Base-by-base conservation (phyloP, 1,139 yeast genomes). In the Suhomyces terraborum region DNA sequence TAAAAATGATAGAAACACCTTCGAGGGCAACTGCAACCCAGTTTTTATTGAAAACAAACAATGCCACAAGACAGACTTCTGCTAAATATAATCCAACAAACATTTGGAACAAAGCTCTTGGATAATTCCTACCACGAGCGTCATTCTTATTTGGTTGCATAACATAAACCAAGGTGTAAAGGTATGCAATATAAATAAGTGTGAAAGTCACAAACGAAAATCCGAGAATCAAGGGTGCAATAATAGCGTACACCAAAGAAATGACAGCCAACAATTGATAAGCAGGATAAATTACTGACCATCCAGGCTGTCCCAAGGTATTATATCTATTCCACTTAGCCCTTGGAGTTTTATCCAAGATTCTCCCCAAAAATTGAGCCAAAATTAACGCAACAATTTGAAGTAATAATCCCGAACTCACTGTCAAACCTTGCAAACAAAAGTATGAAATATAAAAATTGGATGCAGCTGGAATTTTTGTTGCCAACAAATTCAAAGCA, bases 1-100 rank as follows among this genome's bases (percentile, higher is more conserved):
- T 80, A 32, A 66, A 71, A 16, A 59, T 73, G 23, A 82, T 52
- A 36, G 72, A 64, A 13, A 81, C 70, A 35, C 68, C 80, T 60
- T 82, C 88, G 46, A 84, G 66, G 1, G 76, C 86, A 49, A 82
- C 76, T 49, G 85, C 80, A 20, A 84, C 88, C 89, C 89, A 84
- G 43, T 82, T 72, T 64, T 82, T 80, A 34, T 79, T 73, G 70
- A 84, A 83, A 25, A 80, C 83, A 58, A 84, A 84, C 53, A 84
- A 62, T 32, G 88, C 89, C 39, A 80, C 58, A 41, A 83, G 65
- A 61, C 85, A 80, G 23, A 80, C 68, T 59, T 84, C 84, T 38
- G 85, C 84, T 42, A 84, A 62, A 58, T 84, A 84, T 35, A 84
- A 51, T 20, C 83, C 88, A 40, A 75, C 79, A 58, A 82, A 79